A percentile compares a stretch with the other conserved stretches of the same genome.
phyloP scores from a whole-genome alignment of 306 rosid species.

The Ormosia semicastrata region DNA sequence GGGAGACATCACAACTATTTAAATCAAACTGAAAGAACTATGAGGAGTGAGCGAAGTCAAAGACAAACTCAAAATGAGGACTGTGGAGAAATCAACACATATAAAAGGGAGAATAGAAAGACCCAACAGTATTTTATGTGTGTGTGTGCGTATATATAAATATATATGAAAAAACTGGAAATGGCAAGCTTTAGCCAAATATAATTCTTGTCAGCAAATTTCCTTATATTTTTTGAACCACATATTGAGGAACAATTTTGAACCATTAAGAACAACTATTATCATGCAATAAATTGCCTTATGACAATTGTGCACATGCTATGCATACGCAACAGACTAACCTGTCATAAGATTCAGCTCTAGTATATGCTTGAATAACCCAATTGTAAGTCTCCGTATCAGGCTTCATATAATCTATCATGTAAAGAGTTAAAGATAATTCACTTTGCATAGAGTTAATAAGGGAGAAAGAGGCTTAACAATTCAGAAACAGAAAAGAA shows the following conservation, averaged over 20 bases:
- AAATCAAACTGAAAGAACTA: conserved; percentile 7
- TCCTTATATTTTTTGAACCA: conserved; percentile 8
- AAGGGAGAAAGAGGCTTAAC: conserved; percentile 12
- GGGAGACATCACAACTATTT: not conserved
- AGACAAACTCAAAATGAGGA: conserved; percentile 8
- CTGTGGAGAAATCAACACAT: not conserved
- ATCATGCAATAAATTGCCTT: not conserved
- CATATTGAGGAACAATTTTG: not conserved
- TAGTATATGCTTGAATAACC: conserved; percentile 97
- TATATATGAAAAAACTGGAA: not conserved
- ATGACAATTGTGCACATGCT: not conserved
- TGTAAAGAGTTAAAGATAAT: conserved; percentile 26
- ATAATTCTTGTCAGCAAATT: not conserved
- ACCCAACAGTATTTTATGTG: not conserved
- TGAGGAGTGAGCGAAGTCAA: not conserved
- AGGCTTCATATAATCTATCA: conserved; percentile 86
- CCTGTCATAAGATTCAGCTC: conserved; percentile 99
- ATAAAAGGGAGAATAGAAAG: conserved; percentile 14
- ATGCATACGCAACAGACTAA: conserved; percentile 28
- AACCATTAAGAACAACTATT: conserved; percentile 10
- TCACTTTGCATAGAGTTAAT: conserved; percentile 22
- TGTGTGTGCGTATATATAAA: no score
- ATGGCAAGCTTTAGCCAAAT: not conserved
- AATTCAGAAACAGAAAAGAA: not conserved
- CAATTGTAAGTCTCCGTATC: conserved; percentile 94